Percentiles rank a stretch among this genome's conserved stretches.
These are phyloP conservation scores for Sugiyamaella xylanicola DNA, from an alignment of 1,139 yeast genomes.

Conservation along the genomic window DNA sequence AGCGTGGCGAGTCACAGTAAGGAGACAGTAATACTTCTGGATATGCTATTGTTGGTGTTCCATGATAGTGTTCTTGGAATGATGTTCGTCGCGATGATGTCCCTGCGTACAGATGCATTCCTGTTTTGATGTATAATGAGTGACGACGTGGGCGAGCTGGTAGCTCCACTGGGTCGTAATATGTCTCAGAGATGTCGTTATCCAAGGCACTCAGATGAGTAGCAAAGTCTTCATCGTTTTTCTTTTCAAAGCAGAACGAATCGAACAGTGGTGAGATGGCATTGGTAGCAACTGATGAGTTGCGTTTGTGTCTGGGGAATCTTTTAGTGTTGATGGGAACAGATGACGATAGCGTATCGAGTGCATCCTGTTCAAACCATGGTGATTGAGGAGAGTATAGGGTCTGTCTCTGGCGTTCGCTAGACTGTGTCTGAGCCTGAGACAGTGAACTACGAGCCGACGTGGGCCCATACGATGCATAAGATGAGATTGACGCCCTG, in stretches of 20 bases:
- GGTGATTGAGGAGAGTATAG: neutral
- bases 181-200: neutral
- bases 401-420: neutral
- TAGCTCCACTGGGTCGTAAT: constrained; percentile 11
- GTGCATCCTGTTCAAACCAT: neutral
- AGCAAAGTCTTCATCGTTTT: constrained; percentile 11
- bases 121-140: constrained; percentile 30
- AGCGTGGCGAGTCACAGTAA: constrained; percentile 26
- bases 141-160: constrained; percentile 26
- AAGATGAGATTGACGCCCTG: constrained; percentile 17
- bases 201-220: constrained; percentile 5
- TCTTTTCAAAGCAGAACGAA: constrained; percentile 8
- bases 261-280: constrained; percentile 8
- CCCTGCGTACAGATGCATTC: constrained; percentile 24
- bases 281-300: neutral
- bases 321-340: neutral
- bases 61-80: constrained; percentile 6
- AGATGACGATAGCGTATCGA: neutral
- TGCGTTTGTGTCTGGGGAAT: neutral
- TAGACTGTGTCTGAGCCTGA: neutral
- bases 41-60: constrained; percentile 11
- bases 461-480: constrained; percentile 12
- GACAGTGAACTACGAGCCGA: constrained; percentile 7
- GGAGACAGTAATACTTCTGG: constrained; percentile 15
- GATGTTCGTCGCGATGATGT: constrained; percentile 17